Conservation (phyloP, 805 yeast species). For the Yamadazyma nakazawae region DNA sequence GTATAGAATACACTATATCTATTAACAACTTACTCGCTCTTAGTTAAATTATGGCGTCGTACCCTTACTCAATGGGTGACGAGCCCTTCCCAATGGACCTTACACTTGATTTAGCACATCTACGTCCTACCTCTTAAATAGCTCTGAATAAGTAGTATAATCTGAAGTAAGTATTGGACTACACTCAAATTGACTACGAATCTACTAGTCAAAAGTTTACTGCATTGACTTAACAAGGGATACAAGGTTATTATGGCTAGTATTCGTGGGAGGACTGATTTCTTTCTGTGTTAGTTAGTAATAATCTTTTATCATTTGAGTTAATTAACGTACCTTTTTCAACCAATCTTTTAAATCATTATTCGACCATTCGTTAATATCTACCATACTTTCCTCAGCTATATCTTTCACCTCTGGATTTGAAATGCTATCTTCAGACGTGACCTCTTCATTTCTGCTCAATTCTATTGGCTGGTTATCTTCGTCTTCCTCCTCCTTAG, state of each 20-base stretch:
- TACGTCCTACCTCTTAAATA: background rate
- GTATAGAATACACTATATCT: background rate
- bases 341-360: slow-evolving; percentile 35
- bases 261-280: slow-evolving; percentile 43
- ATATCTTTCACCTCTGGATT: background rate
- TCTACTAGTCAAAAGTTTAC: slow-evolving; percentile 20
- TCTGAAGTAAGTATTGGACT: slow-evolving; percentile 12
- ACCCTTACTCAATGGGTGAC: too few relatives aligned
- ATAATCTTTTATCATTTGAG: background rate
- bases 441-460: slow-evolving; percentile 5
- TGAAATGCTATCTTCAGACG: background rate
- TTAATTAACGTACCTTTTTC: slow-evolving; percentile 32
- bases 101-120: too few relatives aligned
- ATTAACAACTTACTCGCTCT: background rate
- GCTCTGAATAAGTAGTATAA: slow-evolving; percentile 1
- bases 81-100: too few relatives aligned
- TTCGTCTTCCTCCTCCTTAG: slow-evolving; percentile 16
- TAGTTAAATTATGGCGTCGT: background rate
- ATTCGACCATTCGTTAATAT: slow-evolving; percentile 33
- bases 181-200: slow-evolving; percentile 19
- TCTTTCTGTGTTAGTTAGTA: slow-evolving; percentile 38
- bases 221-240: slow-evolving; percentile 45
- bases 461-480: slow-evolving; percentile 25
- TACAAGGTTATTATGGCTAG: slow-evolving; percentile 45
- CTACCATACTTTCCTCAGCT: slow-evolving; percentile 20